These are phyloP conservation scores for Akanthomyces uredinophilus DNA, from an alignment of 2,329 filamentous ascomycete species.

Conservation along the genomic window DNA sequence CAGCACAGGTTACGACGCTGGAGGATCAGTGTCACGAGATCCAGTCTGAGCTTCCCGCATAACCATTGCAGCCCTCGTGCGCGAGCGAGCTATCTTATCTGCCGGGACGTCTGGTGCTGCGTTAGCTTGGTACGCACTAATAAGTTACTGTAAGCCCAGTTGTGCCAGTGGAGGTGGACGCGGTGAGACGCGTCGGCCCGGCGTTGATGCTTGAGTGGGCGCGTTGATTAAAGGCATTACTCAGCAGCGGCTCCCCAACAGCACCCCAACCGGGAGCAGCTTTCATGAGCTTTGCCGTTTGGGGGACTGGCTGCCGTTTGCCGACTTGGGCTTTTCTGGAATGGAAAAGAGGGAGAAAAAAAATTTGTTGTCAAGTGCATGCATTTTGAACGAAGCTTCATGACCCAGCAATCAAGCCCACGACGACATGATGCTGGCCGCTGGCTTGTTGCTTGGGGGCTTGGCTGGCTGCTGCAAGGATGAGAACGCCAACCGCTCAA, in stretches of 20 bases:
- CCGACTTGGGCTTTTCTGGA: not conserved
- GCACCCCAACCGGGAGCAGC: too few species aligned
- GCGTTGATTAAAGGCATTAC: conserved; percentile 5
- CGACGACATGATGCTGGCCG: too few species aligned
- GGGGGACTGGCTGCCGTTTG: not conserved
- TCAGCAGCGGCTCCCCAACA: not conserved
- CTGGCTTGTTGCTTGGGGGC: too few species aligned
- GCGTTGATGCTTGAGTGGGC: not conserved
- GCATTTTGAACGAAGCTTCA: not conserved
- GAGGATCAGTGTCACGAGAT: not conserved
- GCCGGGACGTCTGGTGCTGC: not conserved
- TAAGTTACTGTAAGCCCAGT: not conserved
- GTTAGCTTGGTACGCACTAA: not conserved
- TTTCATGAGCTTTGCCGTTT: not conserved
- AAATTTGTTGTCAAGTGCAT: too few species aligned
- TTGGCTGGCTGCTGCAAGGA: not conserved
- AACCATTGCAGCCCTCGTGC: not conserved
- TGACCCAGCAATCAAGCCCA: not conserved
- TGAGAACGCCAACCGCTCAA: not conserved
- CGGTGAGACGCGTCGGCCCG: not conserved
- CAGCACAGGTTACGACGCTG: not conserved
- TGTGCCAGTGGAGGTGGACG: not conserved
- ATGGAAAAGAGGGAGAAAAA: too few species aligned
- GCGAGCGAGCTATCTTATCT: not conserved
- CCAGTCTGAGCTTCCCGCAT: not conserved